These are phyloP conservation scores for Pseudozyma tsukubaensis DNA, from an alignment of 1,284 basidiomycete genomes.

Conservation along the genomic window DNA sequence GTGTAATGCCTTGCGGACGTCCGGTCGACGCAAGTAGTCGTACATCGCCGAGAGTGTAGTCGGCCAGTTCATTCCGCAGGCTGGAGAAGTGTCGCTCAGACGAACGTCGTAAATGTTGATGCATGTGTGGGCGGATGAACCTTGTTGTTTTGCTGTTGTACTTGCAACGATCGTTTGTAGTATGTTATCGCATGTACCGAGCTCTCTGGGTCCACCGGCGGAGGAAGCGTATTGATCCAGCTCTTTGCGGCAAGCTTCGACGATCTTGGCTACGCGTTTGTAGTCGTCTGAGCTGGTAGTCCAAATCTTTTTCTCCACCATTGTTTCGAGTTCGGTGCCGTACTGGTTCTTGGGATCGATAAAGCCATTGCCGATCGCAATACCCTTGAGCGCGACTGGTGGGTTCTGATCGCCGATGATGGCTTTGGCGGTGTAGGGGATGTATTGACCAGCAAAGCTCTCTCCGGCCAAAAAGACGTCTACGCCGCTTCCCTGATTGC, in stretches of 20 bases:
- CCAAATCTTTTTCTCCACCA: slow-evolving; percentile 81
- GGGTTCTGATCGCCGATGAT: slow-evolving; percentile 77
- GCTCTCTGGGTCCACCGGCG: slow-evolving; percentile 74
- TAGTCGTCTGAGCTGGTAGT: slow-evolving; percentile 77
- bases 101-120: slow-evolving; percentile 96
- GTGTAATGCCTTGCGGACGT: slow-evolving; percentile 86
- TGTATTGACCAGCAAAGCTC: slow-evolving; percentile 56
- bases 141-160: slow-evolving; percentile 68
- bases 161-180: slow-evolving; percentile 75
- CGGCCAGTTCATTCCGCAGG: slow-evolving; percentile 99
- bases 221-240: slow-evolving; percentile 69
- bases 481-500: slow-evolving; percentile 77
- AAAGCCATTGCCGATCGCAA: slow-evolving; percentile 97
- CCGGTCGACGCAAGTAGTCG: slow-evolving; percentile 81
- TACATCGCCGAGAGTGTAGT: slow-evolving; percentile 84
- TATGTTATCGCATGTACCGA: slow-evolving; percentile 77
- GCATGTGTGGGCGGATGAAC: slow-evolving; percentile 74
- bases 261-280: slow-evolving; percentile 66
- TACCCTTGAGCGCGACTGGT: slow-evolving; percentile 76
- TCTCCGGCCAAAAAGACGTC: slow-evolving; percentile 68
- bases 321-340: slow-evolving; percentile 88
- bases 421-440: slow-evolving; percentile 76
- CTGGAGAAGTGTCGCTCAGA: slow-evolving; percentile 83
- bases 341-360: slow-evolving; percentile 91
- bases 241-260: slow-evolving; percentile 75